Conservation (phyloP, 352 stramenopile species). For the Pythium scleroteichum region DNA sequence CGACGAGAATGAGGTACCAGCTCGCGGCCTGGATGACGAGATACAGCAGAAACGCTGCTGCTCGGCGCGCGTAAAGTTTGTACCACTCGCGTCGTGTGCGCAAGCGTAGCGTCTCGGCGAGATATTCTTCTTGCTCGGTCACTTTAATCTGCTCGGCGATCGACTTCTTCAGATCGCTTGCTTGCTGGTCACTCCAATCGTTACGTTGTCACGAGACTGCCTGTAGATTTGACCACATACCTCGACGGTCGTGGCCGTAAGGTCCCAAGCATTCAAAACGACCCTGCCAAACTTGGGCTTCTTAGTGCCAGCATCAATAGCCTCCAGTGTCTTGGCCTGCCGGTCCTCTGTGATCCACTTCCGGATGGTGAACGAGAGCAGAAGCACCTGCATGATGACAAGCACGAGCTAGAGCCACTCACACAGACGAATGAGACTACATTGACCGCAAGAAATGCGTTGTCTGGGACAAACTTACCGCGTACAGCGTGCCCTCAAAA, state of each 20-base stretch:
- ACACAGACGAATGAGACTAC: not conserved
- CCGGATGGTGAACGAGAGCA: slow-evolving; percentile 57
- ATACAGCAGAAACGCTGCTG: slow-evolving; percentile 59
- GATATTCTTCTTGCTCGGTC: slow-evolving; percentile 53
- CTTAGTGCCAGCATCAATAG: slow-evolving; percentile 43
- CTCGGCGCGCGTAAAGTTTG: slow-evolving; percentile 50
- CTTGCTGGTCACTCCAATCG: too few species aligned
- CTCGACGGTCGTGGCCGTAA: slow-evolving; percentile 42
- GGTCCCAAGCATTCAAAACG: slow-evolving; percentile 78
- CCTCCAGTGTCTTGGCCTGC: slow-evolving; percentile 54
- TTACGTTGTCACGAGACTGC: too few species aligned
- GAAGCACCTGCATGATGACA: slow-evolving; percentile 42
- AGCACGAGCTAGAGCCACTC: slow-evolving; percentile 41
- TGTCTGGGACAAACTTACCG: too few species aligned
- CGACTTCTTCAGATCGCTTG: slow-evolving; percentile 51
- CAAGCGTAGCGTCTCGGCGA: slow-evolving; percentile 45
- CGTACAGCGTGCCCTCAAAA: slow-evolving; percentile 56
- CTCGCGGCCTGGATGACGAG: slow-evolving; percentile 58
- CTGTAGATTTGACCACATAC: slow-evolving; percentile 18
- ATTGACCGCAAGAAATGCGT: too few species aligned
- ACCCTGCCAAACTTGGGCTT: slow-evolving; percentile 64
- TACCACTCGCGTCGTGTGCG: slow-evolving; percentile 61
- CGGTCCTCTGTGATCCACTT: slow-evolving; percentile 81
- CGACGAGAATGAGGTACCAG: slow-evolving; percentile 72
- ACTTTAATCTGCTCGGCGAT: slow-evolving; percentile 67